phyloP scores from a whole-genome alignment of 2,329 filamentous ascomycete genomes.

The Colletotrichum gigasporum region DNA sequence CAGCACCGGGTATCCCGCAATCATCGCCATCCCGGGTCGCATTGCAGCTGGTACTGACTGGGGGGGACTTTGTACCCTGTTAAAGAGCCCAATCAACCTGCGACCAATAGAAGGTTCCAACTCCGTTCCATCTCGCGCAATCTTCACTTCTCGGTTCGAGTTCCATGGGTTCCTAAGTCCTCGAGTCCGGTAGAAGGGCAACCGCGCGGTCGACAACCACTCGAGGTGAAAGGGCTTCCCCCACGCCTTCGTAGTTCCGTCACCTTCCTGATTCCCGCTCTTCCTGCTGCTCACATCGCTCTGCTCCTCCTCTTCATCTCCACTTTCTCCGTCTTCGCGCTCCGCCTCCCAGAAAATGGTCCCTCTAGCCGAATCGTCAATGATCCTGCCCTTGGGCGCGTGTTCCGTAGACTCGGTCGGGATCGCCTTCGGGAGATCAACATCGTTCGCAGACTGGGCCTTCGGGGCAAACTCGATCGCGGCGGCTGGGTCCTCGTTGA shows the following conservation, averaged over 20 bases:
- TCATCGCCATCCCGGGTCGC: conserved; percentile 45
- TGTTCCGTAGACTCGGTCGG: conserved; percentile 80
- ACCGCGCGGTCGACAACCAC: conserved; percentile 84
- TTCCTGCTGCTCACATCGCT: conserved; percentile 36
- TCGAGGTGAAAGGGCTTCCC: conserved; percentile 92
- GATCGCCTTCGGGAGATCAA: conserved; percentile 81
- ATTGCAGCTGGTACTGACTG: conserved; percentile 39
- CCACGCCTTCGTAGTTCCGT: conserved; percentile 72
- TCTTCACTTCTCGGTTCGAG: conserved; percentile 93
- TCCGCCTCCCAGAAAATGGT: conserved; percentile 98
- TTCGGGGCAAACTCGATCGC: conserved; percentile 76
- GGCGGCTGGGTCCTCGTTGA: conserved; percentile 78
- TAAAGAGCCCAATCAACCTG: conserved; percentile 82
- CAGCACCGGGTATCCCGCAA: conserved; percentile 49
- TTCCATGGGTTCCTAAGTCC: conserved; percentile 95
- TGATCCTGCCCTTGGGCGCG: conserved; percentile 85
- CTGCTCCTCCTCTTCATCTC: conserved; percentile 57
- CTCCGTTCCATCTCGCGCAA: conserved; percentile 93
- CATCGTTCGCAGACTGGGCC: conserved; percentile 64
- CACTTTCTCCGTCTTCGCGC: conserved; percentile 58
- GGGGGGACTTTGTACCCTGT: conserved; percentile 58
- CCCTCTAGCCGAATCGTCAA: conserved; percentile 91
- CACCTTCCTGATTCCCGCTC: conserved; percentile 51
- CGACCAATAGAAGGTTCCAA: conserved; percentile 84
- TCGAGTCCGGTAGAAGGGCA: conserved; percentile 90